Evolutionary conservation across 768 basidiomycete genomes (phyloP).

Genomic region (Hygrocybe punicea): DNA sequence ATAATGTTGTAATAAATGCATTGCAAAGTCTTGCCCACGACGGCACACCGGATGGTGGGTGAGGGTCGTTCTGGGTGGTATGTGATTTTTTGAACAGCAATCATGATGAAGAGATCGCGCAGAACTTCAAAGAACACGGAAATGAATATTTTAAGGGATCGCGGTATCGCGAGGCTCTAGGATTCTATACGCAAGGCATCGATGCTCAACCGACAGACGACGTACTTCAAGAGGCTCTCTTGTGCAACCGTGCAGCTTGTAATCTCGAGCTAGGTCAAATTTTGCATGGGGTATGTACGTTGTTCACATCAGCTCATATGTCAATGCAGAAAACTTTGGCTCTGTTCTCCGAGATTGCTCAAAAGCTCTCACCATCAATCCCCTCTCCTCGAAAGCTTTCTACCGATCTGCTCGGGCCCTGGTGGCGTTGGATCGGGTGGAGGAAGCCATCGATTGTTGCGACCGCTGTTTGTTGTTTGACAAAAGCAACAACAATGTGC

Average conservation of each 20-base stretch:
- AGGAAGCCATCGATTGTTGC: slow-evolving; percentile 85
- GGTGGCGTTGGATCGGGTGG: slow-evolving; percentile 63
- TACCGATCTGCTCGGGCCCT: slow-evolving; percentile 84
- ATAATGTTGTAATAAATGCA: slow-evolving; percentile 70
- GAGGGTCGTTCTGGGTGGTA: slow-evolving; percentile 10
- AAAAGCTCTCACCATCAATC: slow-evolving; percentile 59
- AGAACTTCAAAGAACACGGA: slow-evolving; percentile 92
- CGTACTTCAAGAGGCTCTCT: slow-evolving; percentile 58
- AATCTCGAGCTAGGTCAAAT: slow-evolving; percentile 77
- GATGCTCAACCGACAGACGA: slow-evolving; percentile 75
- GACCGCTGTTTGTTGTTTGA: slow-evolving; percentile 62
- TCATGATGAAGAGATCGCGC: slow-evolving; percentile 65
- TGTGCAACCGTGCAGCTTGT: slow-evolving; percentile 90
- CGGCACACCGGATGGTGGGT: slow-evolving; percentile 90
- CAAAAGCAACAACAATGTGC: slow-evolving; percentile 52
- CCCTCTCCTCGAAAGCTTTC: slow-evolving; percentile 72
- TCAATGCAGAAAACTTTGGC: slow-evolving; percentile 74
- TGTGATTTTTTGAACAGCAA: background rate
- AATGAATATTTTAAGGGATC: slow-evolving; percentile 92
- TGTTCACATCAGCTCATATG: slow-evolving; percentile 1
- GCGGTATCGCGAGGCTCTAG: slow-evolving; percentile 79
- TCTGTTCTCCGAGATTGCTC: slow-evolving; percentile 84
- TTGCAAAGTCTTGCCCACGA: slow-evolving; percentile 84
- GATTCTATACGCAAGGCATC: slow-evolving; percentile 88
- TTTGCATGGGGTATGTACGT: background rate